These are phyloP conservation scores for Phlyctochytrium bullatum DNA, from an alignment of 192 early-diverging fungal species.

Conservation along the genomic window DNA sequence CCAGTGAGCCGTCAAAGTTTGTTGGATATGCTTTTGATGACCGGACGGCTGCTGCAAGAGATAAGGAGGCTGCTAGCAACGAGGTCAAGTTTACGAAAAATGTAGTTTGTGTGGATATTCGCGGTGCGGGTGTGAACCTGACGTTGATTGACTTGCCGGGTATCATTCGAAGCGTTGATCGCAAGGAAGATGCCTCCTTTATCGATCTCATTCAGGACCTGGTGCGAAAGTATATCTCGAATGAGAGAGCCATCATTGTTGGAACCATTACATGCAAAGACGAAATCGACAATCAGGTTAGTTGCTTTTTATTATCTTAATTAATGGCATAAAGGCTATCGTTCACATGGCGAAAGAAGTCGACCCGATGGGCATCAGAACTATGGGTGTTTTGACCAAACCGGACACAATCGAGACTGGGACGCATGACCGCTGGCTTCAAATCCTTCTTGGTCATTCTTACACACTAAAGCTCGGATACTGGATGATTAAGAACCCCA, in stretches of 20 bases:
- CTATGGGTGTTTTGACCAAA: constrained; percentile 62
- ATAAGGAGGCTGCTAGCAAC: constrained; percentile 44
- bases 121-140: constrained; percentile 46
- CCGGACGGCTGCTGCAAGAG: constrained; percentile 26
- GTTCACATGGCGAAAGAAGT: constrained; percentile 50
- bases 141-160: constrained; percentile 63
- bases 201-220: constrained; percentile 49
- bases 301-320: neutral
- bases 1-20: constrained; percentile 30
- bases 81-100: constrained; percentile 49
- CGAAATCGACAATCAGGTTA: constrained; percentile 57
- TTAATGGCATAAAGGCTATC: constrained; percentile 31
- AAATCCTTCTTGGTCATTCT: constrained; percentile 45
- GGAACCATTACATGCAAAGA: constrained; percentile 58
- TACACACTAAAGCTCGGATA: constrained; percentile 51
- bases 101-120: constrained; percentile 56
- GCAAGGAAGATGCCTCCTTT: constrained; percentile 38
- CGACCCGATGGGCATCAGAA: constrained; percentile 49
- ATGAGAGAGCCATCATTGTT: constrained; percentile 52
- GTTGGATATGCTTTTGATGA: constrained; percentile 30
- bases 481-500: constrained; percentile 52
- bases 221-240: constrained; percentile 46
- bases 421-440: constrained; percentile 49
- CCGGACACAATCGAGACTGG: constrained; percentile 59
- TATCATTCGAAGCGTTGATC: constrained; percentile 50